A percentile compares a stretch with the other conserved stretches of the same genome.
Conservation (phyloP, 139 green algal species). For the Medakamo hakoo region DNA sequence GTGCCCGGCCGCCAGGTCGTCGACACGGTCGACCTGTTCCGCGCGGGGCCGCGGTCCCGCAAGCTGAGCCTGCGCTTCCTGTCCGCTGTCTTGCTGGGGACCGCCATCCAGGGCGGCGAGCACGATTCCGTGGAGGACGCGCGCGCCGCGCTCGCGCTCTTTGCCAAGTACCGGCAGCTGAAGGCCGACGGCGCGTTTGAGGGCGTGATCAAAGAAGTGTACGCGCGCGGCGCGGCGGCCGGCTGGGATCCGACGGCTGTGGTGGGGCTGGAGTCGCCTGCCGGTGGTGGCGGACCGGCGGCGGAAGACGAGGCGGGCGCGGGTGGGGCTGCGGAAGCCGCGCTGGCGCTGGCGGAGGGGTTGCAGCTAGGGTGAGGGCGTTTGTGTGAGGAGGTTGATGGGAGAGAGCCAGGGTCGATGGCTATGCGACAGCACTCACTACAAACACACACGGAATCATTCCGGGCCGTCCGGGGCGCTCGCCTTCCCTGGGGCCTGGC, state of each 20-base stretch:
- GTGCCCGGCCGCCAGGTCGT: slow-evolving; percentile 75
- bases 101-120: slow-evolving; percentile 55
- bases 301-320: background rate
- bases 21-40: slow-evolving; percentile 89
- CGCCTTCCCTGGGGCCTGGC: too few relatives aligned
- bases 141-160: slow-evolving; percentile 66
- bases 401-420: too few relatives aligned
- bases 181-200: slow-evolving; percentile 18
- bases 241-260: slow-evolving; percentile 77
- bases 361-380: too few relatives aligned
- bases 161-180: slow-evolving; percentile 47
- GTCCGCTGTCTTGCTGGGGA: slow-evolving; percentile 62
- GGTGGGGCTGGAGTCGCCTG: too few relatives aligned
- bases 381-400: too few relatives aligned
- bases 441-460: too few relatives aligned
- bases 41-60: slow-evolving; percentile 55
- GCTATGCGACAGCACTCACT: too few relatives aligned
- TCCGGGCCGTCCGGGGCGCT: too few relatives aligned
- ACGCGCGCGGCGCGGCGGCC: slow-evolving; percentile 59
- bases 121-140: slow-evolving; percentile 91
- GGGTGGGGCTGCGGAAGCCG: too few relatives aligned
- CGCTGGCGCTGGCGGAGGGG: too few relatives aligned
- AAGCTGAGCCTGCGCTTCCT: slow-evolving; percentile 88
- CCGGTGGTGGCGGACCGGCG: too few relatives aligned
- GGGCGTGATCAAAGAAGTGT: slow-evolving; percentile 45